Evolutionary conservation across 73 alveolate genomes (phyloP).

Genomic region (Paramecium sexaurelia): DNA sequence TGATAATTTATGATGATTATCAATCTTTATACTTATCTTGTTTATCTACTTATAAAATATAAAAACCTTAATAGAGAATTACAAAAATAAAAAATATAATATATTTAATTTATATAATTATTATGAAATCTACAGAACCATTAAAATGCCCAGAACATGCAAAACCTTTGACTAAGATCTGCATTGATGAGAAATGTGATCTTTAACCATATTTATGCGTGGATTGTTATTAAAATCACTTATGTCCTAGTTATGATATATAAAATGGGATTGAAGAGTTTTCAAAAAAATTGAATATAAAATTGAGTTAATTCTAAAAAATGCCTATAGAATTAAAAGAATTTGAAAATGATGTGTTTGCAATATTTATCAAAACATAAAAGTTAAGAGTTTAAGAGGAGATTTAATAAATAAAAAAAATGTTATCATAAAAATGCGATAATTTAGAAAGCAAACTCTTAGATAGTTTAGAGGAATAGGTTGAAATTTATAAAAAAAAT

Average conservation of each 20-base stretch:
- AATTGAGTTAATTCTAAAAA: not conserved
- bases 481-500: not conserved
- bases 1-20: too few relatives aligned
- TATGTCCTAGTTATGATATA: conserved; percentile 2
- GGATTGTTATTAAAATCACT: conserved; percentile 14
- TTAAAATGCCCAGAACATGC: conserved; percentile 1
- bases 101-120: not conserved
- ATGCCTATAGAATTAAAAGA: not conserved
- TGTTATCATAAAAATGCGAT: not conserved
- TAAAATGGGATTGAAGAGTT: conserved; percentile 52
- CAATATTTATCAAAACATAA: not conserved
- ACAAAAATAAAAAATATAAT: not conserved
- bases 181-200: conserved; percentile 49
- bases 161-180: not conserved
- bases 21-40: too few relatives aligned
- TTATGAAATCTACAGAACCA: conserved; percentile 2
- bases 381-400: not conserved
- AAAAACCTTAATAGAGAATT: too few relatives aligned
- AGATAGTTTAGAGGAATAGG: not conserved
- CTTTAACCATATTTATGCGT: not conserved
- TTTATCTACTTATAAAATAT: too few relatives aligned
- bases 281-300: conserved; percentile 1
- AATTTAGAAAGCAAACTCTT: not conserved
- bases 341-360: not conserved
- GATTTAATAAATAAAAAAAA: not conserved